Base-by-base conservation (phyloP, 1,139 yeast genomes). In the Zygoascus hellenicus region DNA sequence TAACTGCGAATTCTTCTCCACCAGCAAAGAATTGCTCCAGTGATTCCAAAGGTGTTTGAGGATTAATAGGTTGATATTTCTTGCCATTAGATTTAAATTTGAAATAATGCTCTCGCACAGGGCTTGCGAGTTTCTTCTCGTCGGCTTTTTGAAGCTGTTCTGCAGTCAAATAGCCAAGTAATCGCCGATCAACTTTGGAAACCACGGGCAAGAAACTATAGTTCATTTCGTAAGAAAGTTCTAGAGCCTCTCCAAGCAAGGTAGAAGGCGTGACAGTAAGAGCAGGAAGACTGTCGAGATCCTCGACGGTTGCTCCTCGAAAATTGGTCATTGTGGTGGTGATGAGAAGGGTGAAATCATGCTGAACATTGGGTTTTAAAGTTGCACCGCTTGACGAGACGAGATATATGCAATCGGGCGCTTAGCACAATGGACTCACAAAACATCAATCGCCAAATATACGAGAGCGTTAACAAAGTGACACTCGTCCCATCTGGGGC, bases 241-340 rank as follows among this genome's bases (percentile, higher is more conserved):
- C 72, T 30, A 67, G 58, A 5, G 72, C 85, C 43, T 72, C 74
- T 5, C 62, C 64, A 33, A 80, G 62, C n/a, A 69, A 68, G 6
- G 81, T 76, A 10, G 69, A 61, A 0, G 83, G 83, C 49, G 72
- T 70, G 42, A 80, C 75, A 11, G 81, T 74, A 35, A 78, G 66
- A 31, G 84, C 84, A 1, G 83, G 84, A 43, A 75, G 75, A 48
- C 78, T 72, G 57, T 80, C 82, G 54, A 80, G 70, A 55, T 80
- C 85, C 58, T 80, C 84, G 9, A 80, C 73, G 1, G 81, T 77
- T 13, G 85, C 71, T 66, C 43, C 40, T 29, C 46, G 33, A 35
- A 36, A 43, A 16, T 43, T 41, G 31, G 46, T 43, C 41, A 37
- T 43, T 39, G 14, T 34, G 38, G 32, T 17, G 36, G 36, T 13